Evolutionary conservation across 2,329 filamentous ascomycete species (phyloP), one percentile per base, ranked within the genome.

Genomic region (Ophiognomonia clavigignenti-juglandacearum): DNA sequence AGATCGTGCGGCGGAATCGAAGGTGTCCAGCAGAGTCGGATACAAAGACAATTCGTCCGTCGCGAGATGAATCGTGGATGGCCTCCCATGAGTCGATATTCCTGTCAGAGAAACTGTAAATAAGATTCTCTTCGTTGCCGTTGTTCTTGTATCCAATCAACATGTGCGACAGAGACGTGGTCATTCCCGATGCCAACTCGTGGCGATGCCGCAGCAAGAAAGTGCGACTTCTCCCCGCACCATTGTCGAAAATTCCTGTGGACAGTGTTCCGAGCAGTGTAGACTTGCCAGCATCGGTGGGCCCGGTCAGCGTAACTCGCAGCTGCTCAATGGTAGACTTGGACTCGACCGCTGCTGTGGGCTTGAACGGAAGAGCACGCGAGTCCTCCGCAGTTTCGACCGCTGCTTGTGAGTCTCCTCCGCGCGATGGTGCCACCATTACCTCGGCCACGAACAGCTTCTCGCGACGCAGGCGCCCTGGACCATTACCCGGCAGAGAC

Each of bases 81-180:
- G 96, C 92, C 44, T 88, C 83, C 93, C 93, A 98, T 1, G 90
- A 91, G 49, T 89, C 87, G 39, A 96, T 84, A 60, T 96, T 89
- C 13, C 83, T 84, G 50, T 86, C 85, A 3, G 87, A 84, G 62
- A 95, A 97, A 62, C 96, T 97, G 59, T 95, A 73, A 32, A 93
- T 74, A 9, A 61, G 60, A 22, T 60, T 60, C 4, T 72, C 68
- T 11, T 52, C 50, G 3, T 43, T n/a, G 6, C 46, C 47, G 18
- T 43, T 43, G 19, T 49, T 49, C 35, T 77, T 75, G 62, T 97
- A 98, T 7, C 93, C 93, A 52, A 98, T 79, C 9, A 98, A 74
- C 63, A 97, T 93, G 59, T 96, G 92, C 0, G 93, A 88, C 37
- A 98, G 85, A 6, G 92, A 97, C 61, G 90, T 96, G 2, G 93